Conservation (phyloP, 202 grass and related monocot genomes). For the Elaeis oleifera region DNA sequence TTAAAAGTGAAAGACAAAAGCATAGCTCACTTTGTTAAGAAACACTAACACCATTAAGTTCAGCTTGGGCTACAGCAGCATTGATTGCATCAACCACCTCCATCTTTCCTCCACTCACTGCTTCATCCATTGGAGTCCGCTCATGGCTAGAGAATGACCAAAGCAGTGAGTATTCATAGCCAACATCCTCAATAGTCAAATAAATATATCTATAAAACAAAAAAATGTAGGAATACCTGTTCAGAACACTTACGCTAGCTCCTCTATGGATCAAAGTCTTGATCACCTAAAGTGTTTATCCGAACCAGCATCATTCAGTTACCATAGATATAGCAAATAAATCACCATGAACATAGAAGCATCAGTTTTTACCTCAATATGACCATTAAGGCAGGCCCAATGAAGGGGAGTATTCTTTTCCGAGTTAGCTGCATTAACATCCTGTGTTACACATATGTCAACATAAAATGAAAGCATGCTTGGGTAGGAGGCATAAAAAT, state of each 20-base stretch:
- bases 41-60: conserved; percentile 51
- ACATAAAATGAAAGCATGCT: not conserved
- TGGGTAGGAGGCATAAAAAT: no score
- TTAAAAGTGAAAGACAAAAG: no score
- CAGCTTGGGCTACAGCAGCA: conserved; percentile 48
- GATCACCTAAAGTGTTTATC: conserved; percentile 45
- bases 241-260: conserved; percentile 62
- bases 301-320: not conserved
- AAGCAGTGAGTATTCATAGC: not conserved
- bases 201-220: not conserved
- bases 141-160: conserved; percentile 56
- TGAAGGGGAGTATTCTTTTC: conserved; percentile 88
- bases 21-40: conserved; percentile 22
- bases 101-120: conserved; percentile 60
- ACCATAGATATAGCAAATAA: no score
- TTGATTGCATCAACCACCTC: conserved; percentile 74
- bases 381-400: conserved; percentile 90
- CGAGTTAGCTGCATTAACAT: conserved; percentile 64
- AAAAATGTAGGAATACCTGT: conserved; percentile 40
- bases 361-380: conserved; percentile 48
- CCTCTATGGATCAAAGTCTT: conserved; percentile 66
- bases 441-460: conserved; percentile 27
- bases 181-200: not conserved
- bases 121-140: conserved; percentile 89
- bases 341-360: not conserved